phyloP scores from a whole-genome alignment of 768 basidiomycete species.

The Xerocomellus chrysenteron region DNA sequence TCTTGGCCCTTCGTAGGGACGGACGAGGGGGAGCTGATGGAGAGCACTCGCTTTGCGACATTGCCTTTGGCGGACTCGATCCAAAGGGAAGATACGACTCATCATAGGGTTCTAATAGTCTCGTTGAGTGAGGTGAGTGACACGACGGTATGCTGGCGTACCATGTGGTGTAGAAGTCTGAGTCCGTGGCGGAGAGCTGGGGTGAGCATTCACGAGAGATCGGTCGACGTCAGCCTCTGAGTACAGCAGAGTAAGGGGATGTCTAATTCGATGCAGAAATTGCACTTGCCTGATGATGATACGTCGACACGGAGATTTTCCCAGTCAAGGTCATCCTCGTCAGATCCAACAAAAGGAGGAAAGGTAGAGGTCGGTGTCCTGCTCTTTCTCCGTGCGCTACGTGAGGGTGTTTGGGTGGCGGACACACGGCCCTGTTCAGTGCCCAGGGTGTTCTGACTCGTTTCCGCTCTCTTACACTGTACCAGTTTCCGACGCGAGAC shows the following conservation, averaged over 20 bases:
- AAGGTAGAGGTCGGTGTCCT: background rate
- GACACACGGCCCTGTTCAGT: background rate
- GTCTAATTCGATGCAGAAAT: background rate
- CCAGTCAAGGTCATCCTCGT: slow-evolving; percentile 33
- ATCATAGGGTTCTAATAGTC: background rate
- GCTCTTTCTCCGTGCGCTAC: background rate
- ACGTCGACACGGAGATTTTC: slow-evolving; percentile 24
- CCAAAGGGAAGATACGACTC: background rate
- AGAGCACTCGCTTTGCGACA: slow-evolving; percentile 13
- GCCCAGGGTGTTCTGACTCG: background rate
- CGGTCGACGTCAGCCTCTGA: slow-evolving; percentile 25
- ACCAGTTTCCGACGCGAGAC: slow-evolving; percentile 10
- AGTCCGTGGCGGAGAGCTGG: slow-evolving; percentile 9
- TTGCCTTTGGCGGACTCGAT: background rate
- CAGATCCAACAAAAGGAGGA: slow-evolving; percentile 8
- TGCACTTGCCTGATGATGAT: slow-evolving; percentile 22
- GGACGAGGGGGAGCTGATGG: slow-evolving; percentile 4
- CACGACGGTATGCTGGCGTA: background rate
- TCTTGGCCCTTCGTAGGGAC: slow-evolving; percentile 38
- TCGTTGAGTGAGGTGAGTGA: background rate
- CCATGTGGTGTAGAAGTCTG: slow-evolving; percentile 4
- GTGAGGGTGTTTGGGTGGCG: background rate
- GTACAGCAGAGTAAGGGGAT: background rate
- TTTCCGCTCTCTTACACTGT: background rate
- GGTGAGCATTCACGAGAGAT: slow-evolving; percentile 12